Evolutionary conservation across 2,329 filamentous ascomycete species (phyloP), one percentile per base, ranked within the genome.

Genomic region (Fusarium xylarioides): DNA sequence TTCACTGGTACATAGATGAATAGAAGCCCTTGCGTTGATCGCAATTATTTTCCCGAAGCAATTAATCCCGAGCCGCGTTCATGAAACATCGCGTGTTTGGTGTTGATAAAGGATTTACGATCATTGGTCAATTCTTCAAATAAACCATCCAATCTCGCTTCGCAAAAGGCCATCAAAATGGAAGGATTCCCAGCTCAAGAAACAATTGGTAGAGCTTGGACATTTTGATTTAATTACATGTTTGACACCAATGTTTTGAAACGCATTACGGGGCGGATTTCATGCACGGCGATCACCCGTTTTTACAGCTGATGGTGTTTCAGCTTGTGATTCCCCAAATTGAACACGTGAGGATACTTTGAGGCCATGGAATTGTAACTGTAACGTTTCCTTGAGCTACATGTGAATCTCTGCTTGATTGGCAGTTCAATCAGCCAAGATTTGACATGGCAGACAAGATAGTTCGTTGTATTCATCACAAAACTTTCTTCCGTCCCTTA

Each of bases 261-360:
- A 70, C 68, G 15, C 19, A 43, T 44, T 49, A 40, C 40, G 53
- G 64, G 26, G 47, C 8, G 18, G 18, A 56, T 59, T 69, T 68
- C 34, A 71, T 72, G 69, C 68, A 55, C 4, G 63, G 11, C 38
- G 49, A 70, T 70, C 59, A 70, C 19, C 53, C 52, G 42, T 58
- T 56, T 64, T 56, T 28, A 28, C 21, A 9, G 23, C 26, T 50
- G 40, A 53, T 9, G 6, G n/a, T 40, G 53, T 56, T 65, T 59
- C 63, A 71, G 30, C 47, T 28, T 37, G 34, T 53, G 52, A 23
- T 62, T 15, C 52, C 47, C 26, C 26, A 56, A 55, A 37, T 18
- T 12, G 19, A 11, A n/a, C 40, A 69, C 37, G 28, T 47, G 68
- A 46, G 50, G 23, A 2, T 40, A 9, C 2, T n/a, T 30, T 40